A percentile compares a stretch with the other conserved stretches of the same genome.
phyloP scores from a whole-genome alignment of 768 basidiomycete species.

The Termitomyces sp. region DNA sequence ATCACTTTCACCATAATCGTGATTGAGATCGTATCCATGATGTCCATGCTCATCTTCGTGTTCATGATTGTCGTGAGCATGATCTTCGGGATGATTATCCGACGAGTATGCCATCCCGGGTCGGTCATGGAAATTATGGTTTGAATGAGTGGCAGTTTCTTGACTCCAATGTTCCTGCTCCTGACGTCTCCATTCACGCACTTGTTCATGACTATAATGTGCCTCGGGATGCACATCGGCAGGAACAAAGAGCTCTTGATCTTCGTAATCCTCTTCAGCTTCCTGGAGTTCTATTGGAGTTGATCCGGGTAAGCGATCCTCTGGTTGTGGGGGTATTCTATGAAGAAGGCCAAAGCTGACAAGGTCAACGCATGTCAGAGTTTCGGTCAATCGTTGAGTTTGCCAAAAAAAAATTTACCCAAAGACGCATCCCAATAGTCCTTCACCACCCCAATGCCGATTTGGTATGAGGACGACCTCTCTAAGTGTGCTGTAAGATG shows the following conservation, averaged over 20 bases:
- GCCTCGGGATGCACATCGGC: conserved; percentile 47
- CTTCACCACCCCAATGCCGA: conserved; percentile 96
- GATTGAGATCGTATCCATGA: not conserved
- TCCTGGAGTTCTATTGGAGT: conserved; percentile 55
- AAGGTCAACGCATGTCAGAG: not conserved
- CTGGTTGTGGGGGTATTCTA: conserved; percentile 80
- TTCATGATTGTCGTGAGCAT: not conserved
- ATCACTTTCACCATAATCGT: conserved; percentile 1
- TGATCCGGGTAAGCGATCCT: conserved; percentile 52
- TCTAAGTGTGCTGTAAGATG: conserved; percentile 65
- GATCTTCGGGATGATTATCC: not conserved
- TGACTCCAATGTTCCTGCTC: conserved; percentile 28
- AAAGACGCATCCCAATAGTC: conserved; percentile 91
- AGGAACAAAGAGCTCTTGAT: conserved; percentile 70
- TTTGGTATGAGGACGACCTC: conserved; percentile 96
- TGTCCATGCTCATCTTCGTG: conserved; percentile 11
- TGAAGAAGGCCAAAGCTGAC: conserved; percentile 86
- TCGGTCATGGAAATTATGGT: conserved; percentile 7
- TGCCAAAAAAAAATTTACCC: conserved; percentile 52
- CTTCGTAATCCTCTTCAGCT: conserved; percentile 49
- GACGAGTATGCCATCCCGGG: not conserved
- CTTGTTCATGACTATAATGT: conserved; percentile 20
- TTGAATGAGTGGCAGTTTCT: conserved; percentile 19
- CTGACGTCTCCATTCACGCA: conserved; percentile 27
- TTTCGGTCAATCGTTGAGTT: conserved; percentile 4